Evolutionary conservation across 257 asterid genomes (phyloP).

Genomic region (Cinchona pubescens): DNA sequence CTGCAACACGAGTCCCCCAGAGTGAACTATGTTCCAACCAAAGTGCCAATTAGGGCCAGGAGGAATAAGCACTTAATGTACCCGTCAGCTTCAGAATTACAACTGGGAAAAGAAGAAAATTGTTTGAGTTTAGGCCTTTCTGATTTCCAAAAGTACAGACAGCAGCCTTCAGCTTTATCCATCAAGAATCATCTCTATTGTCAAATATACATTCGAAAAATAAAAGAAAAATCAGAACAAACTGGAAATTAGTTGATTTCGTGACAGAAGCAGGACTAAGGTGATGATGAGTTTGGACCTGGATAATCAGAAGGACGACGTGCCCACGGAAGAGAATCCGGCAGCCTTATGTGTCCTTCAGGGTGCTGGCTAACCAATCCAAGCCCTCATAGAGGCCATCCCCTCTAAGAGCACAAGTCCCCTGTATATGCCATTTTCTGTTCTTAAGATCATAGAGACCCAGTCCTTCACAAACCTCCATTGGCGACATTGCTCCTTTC

Average conservation of each 20-base stretch:
- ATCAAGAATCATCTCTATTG: constrained; percentile 25
- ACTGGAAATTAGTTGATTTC: not conserved
- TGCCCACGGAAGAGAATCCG: constrained; percentile 82
- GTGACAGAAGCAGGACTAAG: constrained; percentile 1
- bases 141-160: constrained; percentile 25
- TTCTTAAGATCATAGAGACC: constrained; percentile 81
- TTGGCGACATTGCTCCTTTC: constrained; percentile 95
- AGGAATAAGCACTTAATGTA: constrained; percentile 5
- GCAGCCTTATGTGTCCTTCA: constrained; percentile 79
- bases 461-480: constrained; percentile 89
- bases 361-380: constrained; percentile 89
- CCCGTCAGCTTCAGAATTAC: constrained; percentile 20
- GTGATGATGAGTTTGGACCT: constrained; percentile 33
- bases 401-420: constrained; percentile 86
- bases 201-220: not conserved
- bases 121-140: not conserved
- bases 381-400: constrained; percentile 94
- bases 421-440: constrained; percentile 96
- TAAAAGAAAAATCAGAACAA: not conserved
- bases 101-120: not conserved
- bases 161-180: constrained; percentile 20
- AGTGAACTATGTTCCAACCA: not conserved
- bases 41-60: not conserved
- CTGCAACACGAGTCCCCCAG: constrained; percentile 7
- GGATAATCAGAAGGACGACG: constrained; percentile 53